These are phyloP conservation scores for Leccinellum rugosiceps DNA, from an alignment of 768 basidiomycete genomes.

Conservation along the genomic window DNA sequence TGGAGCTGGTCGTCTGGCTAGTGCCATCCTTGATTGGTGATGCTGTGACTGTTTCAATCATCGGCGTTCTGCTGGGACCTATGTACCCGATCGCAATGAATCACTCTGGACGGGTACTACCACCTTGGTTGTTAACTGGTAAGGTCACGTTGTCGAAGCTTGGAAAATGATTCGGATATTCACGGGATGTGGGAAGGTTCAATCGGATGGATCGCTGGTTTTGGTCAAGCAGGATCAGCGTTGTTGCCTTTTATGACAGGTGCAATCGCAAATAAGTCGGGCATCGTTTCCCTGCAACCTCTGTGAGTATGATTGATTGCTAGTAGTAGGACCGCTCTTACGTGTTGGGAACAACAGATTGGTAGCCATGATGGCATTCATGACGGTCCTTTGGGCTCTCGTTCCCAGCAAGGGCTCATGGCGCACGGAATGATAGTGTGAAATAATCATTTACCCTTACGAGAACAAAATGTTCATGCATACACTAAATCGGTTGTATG, in stretches of 20 bases:
- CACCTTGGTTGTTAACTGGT: constrained; percentile 63
- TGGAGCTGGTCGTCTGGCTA: constrained; percentile 59
- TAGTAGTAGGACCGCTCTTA: neutral
- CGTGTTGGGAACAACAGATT: constrained; percentile 8
- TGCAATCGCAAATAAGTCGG: constrained; percentile 58
- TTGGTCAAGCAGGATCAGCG: constrained; percentile 72
- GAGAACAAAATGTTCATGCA: neutral
- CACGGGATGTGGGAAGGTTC: constrained; percentile 32
- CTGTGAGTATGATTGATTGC: constrained; percentile 16
- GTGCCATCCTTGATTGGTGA: constrained; percentile 50
- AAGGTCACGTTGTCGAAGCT: neutral
- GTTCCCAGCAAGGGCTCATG: constrained; percentile 33
- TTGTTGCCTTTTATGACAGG: constrained; percentile 73
- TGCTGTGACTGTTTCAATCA: constrained; percentile 52
- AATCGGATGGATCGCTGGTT: constrained; percentile 66
- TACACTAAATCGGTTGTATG: neutral
- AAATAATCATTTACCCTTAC: neutral
- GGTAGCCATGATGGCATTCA: constrained; percentile 41
- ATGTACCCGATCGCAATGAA: constrained; percentile 64
- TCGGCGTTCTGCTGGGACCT: constrained; percentile 53
- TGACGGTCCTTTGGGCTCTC: constrained; percentile 41
- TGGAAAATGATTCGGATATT: neutral
- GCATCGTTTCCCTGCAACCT: constrained; percentile 41
- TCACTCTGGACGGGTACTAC: constrained; percentile 63
- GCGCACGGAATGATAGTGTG: constrained; percentile 15